Evolutionary conservation across 1,284 basidiomycete species (phyloP).

Genomic region (Cryptococcus sp.): DNA sequence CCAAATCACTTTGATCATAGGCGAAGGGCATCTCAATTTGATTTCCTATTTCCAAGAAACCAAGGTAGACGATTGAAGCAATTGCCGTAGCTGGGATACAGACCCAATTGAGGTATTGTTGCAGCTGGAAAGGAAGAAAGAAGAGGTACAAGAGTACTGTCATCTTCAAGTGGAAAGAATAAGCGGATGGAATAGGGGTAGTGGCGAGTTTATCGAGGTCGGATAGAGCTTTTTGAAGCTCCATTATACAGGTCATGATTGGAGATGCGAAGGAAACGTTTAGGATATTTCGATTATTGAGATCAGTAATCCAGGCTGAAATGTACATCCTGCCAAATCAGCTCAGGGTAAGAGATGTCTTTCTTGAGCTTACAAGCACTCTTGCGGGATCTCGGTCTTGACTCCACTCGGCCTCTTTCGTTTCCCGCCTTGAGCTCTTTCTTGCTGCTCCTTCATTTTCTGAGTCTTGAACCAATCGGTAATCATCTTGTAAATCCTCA

Average conservation of each 20-base stretch:
- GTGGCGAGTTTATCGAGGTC: conserved; percentile 35
- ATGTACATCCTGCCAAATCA: conserved; percentile 24
- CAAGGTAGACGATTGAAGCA: conserved; percentile 24
- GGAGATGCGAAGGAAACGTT: conserved; percentile 16
- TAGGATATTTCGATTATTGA: conserved; percentile 15
- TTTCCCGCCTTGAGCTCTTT: conserved; percentile 27
- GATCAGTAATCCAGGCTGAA: conserved; percentile 20
- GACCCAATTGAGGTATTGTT: conserved; percentile 22
- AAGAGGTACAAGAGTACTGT: conserved; percentile 31
- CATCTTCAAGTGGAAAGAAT: conserved; percentile 30
- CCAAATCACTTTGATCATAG: conserved; percentile 34
- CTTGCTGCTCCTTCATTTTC: conserved; percentile 17
- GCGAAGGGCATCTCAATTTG: conserved; percentile 37
- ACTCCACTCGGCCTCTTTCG: conserved; percentile 14
- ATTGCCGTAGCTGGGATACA: conserved; percentile 28
- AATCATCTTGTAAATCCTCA: conserved; percentile 26
- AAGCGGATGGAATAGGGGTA: conserved; percentile 30
- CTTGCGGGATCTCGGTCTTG: conserved; percentile 29
- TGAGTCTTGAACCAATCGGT: conserved; percentile 23
- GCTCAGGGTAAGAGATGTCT: too few species aligned
- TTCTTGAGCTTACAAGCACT: conserved; percentile 24
- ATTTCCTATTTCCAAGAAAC: conserved; percentile 29
- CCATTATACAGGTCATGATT: conserved; percentile 16
- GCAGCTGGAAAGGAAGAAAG: conserved; percentile 34
- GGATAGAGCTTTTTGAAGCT: conserved; percentile 27